phyloP scores from a whole-genome alignment of 768 basidiomycete species.

The Hygrocybe punicea region DNA sequence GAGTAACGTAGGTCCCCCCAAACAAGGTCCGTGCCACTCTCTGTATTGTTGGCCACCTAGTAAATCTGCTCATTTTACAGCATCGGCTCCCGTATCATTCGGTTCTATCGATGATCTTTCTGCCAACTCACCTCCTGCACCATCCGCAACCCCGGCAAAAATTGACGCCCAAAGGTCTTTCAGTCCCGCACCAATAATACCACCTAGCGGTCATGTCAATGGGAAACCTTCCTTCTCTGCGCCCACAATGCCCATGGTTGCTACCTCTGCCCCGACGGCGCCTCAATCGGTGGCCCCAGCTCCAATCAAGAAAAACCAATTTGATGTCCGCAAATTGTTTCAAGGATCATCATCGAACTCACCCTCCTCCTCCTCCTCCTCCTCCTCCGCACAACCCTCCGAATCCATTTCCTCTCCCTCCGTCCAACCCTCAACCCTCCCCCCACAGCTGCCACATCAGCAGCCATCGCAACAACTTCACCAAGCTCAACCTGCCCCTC shows the following conservation, averaged over 20 bases:
- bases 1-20: constrained; percentile 60
- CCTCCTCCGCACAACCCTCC: constrained; percentile 43
- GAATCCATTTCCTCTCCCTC: constrained; percentile 56
- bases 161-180: constrained; percentile 73
- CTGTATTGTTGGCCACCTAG: constrained; percentile 4
- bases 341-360: no score
- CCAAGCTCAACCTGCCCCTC: constrained; percentile 33
- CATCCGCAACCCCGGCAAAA: constrained; percentile 69
- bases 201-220: constrained; percentile 49
- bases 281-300: constrained; percentile 25
- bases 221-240: constrained; percentile 50
- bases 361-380: constrained; percentile 41
- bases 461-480: constrained; percentile 35
- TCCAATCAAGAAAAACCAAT: constrained; percentile 32
- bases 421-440: constrained; percentile 50
- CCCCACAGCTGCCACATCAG: constrained; percentile 41
- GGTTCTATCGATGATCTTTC: constrained; percentile 84
- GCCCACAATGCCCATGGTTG: constrained; percentile 32
- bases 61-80: constrained; percentile 27
- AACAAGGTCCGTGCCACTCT: constrained; percentile 53
- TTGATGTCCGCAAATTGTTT: constrained; percentile 61
- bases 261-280: constrained; percentile 21
- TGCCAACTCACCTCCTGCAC: constrained; percentile 79
- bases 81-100: constrained; percentile 71
- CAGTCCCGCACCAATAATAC: constrained; percentile 59